Conservation (phyloP, 75 land plant species). For the Selaginella moellendorffii region DNA sequence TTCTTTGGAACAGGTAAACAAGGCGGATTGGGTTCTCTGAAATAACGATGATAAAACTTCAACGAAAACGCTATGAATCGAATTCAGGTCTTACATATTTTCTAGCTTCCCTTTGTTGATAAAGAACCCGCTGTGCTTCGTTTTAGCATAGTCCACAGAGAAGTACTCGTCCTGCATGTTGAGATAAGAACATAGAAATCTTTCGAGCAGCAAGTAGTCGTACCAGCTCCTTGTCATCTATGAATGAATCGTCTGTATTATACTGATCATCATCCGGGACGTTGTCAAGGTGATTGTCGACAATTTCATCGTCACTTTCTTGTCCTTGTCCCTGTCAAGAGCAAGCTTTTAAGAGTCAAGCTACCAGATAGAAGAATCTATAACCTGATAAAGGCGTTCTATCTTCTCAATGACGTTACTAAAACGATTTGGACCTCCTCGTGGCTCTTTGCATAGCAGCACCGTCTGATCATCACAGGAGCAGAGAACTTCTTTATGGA, state of each 20-base stretch:
- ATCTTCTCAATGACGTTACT: constrained; percentile 86
- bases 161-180: constrained; percentile 84
- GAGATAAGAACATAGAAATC: neutral
- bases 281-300: constrained; percentile 21
- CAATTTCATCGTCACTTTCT: constrained; percentile 54
- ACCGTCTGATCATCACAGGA: neutral
- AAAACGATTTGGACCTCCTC: constrained; percentile 39
- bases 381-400: constrained; percentile 69
- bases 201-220: no score
- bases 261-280: constrained; percentile 91
- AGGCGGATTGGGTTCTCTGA: constrained; percentile 11
- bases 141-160: constrained; percentile 61
- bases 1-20: constrained; percentile 15
- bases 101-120: constrained; percentile 86
- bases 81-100: constrained; percentile 30
- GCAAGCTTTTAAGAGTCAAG: no score
- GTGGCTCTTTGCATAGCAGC: constrained; percentile 3
- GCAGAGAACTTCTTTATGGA: neutral
- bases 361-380: no score
- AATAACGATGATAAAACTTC: neutral
- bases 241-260: constrained; percentile 96
- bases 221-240: constrained; percentile 98
- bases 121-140: constrained; percentile 50
- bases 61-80: neutral
- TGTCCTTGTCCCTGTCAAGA: constrained; percentile 40